Conservation (phyloP, 495 filamentous ascomycete genomes). For the Hypoxylon fuscum region DNA sequence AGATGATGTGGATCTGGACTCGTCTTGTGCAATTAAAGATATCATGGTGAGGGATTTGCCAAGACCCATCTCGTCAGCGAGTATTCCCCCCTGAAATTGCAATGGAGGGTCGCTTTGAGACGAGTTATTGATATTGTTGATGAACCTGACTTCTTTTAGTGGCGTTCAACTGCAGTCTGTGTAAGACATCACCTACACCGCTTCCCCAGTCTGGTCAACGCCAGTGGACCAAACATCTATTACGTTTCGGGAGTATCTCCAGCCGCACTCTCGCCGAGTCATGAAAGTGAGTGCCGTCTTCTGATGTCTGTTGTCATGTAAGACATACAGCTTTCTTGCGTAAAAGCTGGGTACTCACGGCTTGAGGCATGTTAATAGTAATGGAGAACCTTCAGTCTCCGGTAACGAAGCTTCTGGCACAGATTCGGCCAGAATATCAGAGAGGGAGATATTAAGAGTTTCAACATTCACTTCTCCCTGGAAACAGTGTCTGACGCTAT, state of each 20-base stretch:
- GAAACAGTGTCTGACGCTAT: no score
- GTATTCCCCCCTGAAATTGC: background rate
- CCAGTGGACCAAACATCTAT: no score
- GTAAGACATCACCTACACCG: background rate
- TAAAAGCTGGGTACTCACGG: no score
- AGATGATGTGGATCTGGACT: background rate
- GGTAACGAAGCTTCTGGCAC: no score
- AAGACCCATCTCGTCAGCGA: background rate
- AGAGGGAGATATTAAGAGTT: no score
- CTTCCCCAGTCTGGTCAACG: background rate
- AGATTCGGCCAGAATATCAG: no score
- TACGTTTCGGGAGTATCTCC: no score
- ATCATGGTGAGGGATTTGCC: background rate
- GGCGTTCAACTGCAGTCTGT: no score
- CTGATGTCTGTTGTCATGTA: background rate
- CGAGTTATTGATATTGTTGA: background rate
- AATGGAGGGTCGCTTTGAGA: background rate
- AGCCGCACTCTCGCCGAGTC: background rate
- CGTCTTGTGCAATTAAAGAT: background rate
- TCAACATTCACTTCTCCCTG: no score
- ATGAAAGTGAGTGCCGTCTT: background rate
- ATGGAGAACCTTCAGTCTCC: no score
- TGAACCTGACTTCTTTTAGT: background rate
- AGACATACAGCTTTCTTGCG: no score
- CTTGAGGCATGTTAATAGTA: no score